phyloP scores from a whole-genome alignment of 2,329 filamentous ascomycete species.

The Colletotrichum limetticola region DNA sequence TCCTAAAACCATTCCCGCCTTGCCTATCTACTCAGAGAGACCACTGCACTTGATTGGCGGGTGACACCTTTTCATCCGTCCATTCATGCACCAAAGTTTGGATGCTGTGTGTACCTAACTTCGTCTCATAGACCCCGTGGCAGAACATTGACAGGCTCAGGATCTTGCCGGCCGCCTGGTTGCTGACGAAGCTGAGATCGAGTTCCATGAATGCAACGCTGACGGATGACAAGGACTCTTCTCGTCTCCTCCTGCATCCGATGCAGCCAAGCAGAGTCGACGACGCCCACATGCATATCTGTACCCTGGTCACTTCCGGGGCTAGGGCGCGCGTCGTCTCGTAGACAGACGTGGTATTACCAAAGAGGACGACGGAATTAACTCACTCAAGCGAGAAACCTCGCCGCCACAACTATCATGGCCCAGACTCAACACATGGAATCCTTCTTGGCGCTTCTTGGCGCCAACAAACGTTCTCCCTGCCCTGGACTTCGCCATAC shows the following conservation, averaged over 20 bases:
- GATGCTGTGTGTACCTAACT: background rate
- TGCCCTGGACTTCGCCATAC: background rate
- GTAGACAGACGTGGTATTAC: background rate
- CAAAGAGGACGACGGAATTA: background rate
- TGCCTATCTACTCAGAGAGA: background rate
- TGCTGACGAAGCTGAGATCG: constrained; percentile 9
- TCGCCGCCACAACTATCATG: constrained; percentile 1
- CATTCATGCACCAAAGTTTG: background rate
- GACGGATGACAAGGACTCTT: constrained; percentile 15
- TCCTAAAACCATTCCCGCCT: background rate
- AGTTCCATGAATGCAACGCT: constrained; percentile 19
- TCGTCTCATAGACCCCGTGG: background rate
- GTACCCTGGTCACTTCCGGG: background rate
- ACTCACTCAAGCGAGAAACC: background rate
- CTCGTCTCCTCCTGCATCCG: constrained; percentile 9
- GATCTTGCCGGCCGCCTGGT: constrained; percentile 15
- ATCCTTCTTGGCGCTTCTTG: constrained; percentile 15
- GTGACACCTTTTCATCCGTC: background rate
- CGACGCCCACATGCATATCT: background rate
- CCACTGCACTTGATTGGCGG: background rate
- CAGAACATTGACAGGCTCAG: constrained; percentile 5
- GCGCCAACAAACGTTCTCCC: background rate
- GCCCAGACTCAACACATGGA: constrained; percentile 23
- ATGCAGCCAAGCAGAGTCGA: constrained; percentile 1
- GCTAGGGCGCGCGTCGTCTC: background rate